These are phyloP conservation scores for Telfairia occidentalis DNA, from an alignment of 331 rosid genomes.

Conservation along the genomic window DNA sequence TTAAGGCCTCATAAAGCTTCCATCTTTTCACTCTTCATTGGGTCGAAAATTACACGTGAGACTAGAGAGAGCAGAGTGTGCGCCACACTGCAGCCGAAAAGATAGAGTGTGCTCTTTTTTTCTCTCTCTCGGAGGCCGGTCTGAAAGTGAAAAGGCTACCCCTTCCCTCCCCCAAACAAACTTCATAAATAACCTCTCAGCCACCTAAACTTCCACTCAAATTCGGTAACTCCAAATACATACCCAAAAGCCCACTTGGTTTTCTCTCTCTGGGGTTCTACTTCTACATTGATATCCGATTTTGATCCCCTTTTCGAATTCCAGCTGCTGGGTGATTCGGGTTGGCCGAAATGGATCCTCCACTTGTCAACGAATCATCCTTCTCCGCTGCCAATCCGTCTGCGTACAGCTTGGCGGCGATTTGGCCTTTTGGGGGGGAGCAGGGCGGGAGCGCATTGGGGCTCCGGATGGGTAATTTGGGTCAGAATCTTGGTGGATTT, in stretches of 20 bases:
- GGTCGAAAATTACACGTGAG: neutral
- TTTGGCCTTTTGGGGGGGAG: conserved; percentile 59
- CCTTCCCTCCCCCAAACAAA: neutral
- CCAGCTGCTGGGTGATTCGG: conserved; percentile 16
- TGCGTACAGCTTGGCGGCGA: conserved; percentile 56
- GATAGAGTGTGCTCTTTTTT: neutral
- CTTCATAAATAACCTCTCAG: conserved; percentile 3
- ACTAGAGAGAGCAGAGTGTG: neutral
- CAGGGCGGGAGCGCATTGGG: conserved; percentile 27
- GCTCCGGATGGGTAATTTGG: conserved; percentile 30
- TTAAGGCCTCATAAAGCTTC: conserved; percentile 3
- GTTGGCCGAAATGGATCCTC: conserved; percentile 52
- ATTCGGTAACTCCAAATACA: neutral
- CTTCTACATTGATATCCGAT: neutral
- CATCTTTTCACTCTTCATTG: neutral
- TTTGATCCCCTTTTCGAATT: neutral
- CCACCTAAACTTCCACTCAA: neutral
- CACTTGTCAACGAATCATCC: conserved; percentile 54
- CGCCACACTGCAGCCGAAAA: neutral
- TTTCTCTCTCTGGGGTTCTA: neutral
- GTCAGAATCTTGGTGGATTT: conserved; percentile 23
- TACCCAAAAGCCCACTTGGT: neutral
- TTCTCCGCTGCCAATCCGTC: conserved; percentile 68
- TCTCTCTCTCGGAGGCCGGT: neutral
- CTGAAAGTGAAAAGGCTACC: neutral